phyloP scores from a whole-genome alignment of 2,329 filamentous ascomycete genomes.

The Exophiala calicioides region DNA sequence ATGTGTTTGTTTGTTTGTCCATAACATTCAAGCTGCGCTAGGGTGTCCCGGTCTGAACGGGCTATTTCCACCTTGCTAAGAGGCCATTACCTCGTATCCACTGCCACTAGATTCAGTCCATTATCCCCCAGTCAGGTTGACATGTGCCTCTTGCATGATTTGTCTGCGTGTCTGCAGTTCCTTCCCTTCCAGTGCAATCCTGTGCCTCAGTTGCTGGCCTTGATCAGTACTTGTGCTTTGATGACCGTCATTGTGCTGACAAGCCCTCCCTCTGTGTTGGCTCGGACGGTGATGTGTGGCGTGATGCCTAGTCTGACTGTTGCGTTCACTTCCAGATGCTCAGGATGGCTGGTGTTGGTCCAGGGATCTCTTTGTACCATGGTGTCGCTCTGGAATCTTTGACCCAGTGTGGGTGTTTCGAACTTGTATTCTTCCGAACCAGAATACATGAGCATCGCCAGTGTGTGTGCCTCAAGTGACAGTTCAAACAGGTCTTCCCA shows the following conservation, averaged over 20 bases:
- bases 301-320: slow-evolving; percentile 20
- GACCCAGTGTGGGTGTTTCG: slow-evolving; percentile 10
- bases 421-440: slow-evolving; percentile 25
- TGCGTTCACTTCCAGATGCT: slow-evolving; percentile 15
- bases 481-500: slow-evolving; percentile 24
- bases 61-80: too few species aligned
- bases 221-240: slow-evolving; percentile 17
- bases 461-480: slow-evolving; percentile 25
- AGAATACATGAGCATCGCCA: slow-evolving; percentile 20
- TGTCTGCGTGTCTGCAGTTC: too few species aligned
- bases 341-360: slow-evolving; percentile 3
- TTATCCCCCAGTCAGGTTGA: too few species aligned
- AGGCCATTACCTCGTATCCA: background rate
- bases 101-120: background rate
- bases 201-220: slow-evolving; percentile 4
- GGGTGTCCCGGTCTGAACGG: too few species aligned
- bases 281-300: slow-evolving; percentile 15
- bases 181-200: background rate
- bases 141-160: too few species aligned
- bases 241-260: slow-evolving; percentile 10
- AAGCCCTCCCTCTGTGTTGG: slow-evolving; percentile 11
- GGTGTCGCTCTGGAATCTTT: slow-evolving; percentile 7
- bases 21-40: too few species aligned
- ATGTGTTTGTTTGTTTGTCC: too few species aligned
- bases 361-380: slow-evolving; percentile 15